Evolutionary conservation across 352 stramenopile species (phyloP), one percentile per base, ranked within the genome.

Genomic region (Aphanomyces stellatus): DNA sequence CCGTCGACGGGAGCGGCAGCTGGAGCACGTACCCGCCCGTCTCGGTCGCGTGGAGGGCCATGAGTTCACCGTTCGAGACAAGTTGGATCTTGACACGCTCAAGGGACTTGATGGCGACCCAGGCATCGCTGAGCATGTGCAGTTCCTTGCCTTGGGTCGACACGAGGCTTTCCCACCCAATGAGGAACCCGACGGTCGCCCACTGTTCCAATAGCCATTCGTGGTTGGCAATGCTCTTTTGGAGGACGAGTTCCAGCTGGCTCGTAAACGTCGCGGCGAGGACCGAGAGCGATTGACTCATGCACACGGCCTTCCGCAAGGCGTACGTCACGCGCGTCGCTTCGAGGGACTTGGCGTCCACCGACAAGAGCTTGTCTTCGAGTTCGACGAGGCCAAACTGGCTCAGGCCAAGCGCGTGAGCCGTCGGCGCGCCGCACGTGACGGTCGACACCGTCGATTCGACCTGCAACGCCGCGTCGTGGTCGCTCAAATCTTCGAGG

Each of bases 161-260:
- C 25, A 99, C 88, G 2, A 99, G 78, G 37, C 91, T 96, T 75
- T 98, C 93, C 83, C 96, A 98, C 22, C 89, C 92, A 46, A 98
- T 87, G 8, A 97, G 68, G 60, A 96, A 96, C 0, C 87, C 87
- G n/a, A 90, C 74, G 25, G 69, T 68, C 0, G 77, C 79, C 61
- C 91, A 74, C 69, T 93, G 85, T 69, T 87, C 76, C 28, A 96
- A 69, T 41, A 89, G 82, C 35, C 48, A 28, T 17, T 65, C 43
- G 25, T 31, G 35, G 19, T 56, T 55, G 22, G 77, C 73, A 0
- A 71, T 49, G 49, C 72, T 53, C 60, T 89, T 76, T 17, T 86
- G 80, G 0, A 95, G 65, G 34, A 78, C 88, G 51, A 93, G 53
- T 33, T 94, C 87, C 7, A 96, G 69, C 65, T 90, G 83, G 0